Base-by-base conservation (phyloP, 1,139 yeast genomes). In the Nakaseomyces bracarensis region DNA sequence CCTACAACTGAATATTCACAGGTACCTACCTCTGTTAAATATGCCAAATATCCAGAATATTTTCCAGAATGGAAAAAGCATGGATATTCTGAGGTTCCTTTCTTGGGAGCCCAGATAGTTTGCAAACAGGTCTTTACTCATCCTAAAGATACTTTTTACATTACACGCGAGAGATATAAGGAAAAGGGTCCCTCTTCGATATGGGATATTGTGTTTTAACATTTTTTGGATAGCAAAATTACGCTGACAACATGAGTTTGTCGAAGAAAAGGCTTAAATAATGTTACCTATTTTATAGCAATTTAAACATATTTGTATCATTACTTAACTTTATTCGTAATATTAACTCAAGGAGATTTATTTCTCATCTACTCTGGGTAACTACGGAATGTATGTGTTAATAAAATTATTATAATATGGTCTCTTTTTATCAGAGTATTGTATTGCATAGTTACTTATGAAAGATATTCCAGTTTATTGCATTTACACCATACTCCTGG, bases 61-160 rank as follows among this genome's bases (percentile, higher is more conserved):
- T 91, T 91, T 65, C 86, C 95, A 1, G 96, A 86, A 53, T 91
- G 97, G 97, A 89, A 89, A 63, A 79, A 79, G 53, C 75, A 77
- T 36, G 86, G 85, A 2, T 82, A 82, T 76, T 80, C 82, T 48
- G 91, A 85, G 51, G 77, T 80, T 47, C 64, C 74, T 13, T 85
- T 89, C 57, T 67, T 89, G 47, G 97, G 97, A 2, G 95, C 86
- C 1, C 85, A 86, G 61, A 82, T 89, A 42, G 82, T 86, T 38
- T 79, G 95, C 18, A 86, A 85, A 62, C 95, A 86, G 63, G 75
- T 85, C 16, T 89, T 84, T 48, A 77, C 79, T 42, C 68, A 63
- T 39, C 68, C 79, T 20, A 76, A 76, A 53, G 96, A 87, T 47
- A 75, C 77, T 48, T 65, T 73, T 44, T 87, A 77, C 60, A 72